These are phyloP conservation scores for Aspergillus ibericus DNA, from an alignment of 2,329 filamentous ascomycete genomes.

Conservation along the genomic window DNA sequence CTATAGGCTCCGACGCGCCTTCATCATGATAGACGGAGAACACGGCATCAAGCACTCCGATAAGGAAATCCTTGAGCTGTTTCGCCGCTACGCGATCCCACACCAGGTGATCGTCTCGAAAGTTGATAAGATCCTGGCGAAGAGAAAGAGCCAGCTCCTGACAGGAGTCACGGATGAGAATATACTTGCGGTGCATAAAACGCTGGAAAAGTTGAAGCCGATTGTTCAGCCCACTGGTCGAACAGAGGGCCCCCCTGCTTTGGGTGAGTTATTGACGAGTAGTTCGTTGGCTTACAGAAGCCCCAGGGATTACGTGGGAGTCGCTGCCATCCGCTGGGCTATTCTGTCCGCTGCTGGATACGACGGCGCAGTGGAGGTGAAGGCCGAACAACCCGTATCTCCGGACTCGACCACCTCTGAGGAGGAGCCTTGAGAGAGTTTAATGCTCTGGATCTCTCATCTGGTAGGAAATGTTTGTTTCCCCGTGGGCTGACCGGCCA, in stretches of 20 bases:
- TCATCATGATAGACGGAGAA: constrained; percentile 63
- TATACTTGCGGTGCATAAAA: constrained; percentile 38
- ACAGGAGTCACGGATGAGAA: constrained; percentile 29
- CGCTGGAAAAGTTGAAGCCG: constrained; percentile 42
- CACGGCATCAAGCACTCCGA: constrained; percentile 66
- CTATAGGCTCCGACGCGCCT: constrained; percentile 57
- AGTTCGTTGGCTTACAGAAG: constrained; percentile 53
- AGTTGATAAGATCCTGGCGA: constrained; percentile 57
- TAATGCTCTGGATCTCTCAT: background rate
- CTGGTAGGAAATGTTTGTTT: background rate
- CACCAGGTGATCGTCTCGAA: constrained; percentile 69
- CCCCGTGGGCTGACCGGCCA: background rate
- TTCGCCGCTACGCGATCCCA: constrained; percentile 58
- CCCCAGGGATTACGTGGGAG: constrained; percentile 54
- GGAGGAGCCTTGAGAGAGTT: background rate
- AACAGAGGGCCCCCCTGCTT: constrained; percentile 40
- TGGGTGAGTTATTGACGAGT: constrained; percentile 63
- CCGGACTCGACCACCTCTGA: background rate
- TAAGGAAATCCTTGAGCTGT: constrained; percentile 55
- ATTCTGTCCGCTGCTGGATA: constrained; percentile 63
- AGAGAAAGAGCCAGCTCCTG: constrained; percentile 33
- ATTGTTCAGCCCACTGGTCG: constrained; percentile 46
- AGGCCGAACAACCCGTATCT: constrained; percentile 13
- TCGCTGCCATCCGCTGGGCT: constrained; percentile 64
- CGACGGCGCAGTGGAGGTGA: constrained; percentile 41